Conservation (phyloP, 164 flowering plant genomes). For the Vitis cinerea region DNA sequence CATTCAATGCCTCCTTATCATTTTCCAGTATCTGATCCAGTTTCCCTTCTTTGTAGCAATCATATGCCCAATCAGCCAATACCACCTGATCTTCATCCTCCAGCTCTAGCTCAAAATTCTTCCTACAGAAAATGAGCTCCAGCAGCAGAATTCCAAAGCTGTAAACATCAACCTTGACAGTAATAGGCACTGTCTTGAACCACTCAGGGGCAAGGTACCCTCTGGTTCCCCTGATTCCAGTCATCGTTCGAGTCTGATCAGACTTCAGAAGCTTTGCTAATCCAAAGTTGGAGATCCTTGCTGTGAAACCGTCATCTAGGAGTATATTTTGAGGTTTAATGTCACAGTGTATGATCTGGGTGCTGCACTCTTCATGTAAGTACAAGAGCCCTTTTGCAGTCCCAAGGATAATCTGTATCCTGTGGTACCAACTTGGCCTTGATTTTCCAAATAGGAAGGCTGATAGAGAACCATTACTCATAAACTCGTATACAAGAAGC, state of each 20-base stretch:
- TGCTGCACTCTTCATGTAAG: conserved; percentile 26
- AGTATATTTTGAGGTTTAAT: conserved; percentile 27
- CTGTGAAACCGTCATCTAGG: conserved; percentile 12
- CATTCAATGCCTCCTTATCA: conserved; percentile 10
- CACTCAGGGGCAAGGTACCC: conserved; percentile 28
- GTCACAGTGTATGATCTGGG: conserved; percentile 26
- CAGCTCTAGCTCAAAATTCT: conserved; percentile 9
- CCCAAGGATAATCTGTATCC: conserved; percentile 7
- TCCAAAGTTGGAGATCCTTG: conserved; percentile 18
- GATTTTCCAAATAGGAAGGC: conserved; percentile 8
- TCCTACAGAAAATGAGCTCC: conserved; percentile 28
- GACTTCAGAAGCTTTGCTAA: conserved; percentile 18
- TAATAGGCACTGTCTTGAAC: conserved; percentile 20
- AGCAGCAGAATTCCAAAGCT: conserved; percentile 31
- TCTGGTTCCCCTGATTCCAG: conserved; percentile 20
- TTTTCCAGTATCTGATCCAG: neutral
- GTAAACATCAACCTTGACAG: conserved; percentile 25
- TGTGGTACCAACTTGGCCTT: conserved; percentile 19
- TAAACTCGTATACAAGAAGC: conserved; percentile 20
- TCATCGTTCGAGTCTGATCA: conserved; percentile 19
- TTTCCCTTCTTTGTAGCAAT: conserved; percentile 4
- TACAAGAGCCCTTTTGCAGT: conserved; percentile 21
- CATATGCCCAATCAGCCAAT: conserved; percentile 13
- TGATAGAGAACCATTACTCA: conserved; percentile 20
- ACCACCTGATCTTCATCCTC: neutral